Evolutionary conservation across 2,329 filamentous ascomycete genomes (phyloP).

Genomic region (Whalleya microplaca): DNA sequence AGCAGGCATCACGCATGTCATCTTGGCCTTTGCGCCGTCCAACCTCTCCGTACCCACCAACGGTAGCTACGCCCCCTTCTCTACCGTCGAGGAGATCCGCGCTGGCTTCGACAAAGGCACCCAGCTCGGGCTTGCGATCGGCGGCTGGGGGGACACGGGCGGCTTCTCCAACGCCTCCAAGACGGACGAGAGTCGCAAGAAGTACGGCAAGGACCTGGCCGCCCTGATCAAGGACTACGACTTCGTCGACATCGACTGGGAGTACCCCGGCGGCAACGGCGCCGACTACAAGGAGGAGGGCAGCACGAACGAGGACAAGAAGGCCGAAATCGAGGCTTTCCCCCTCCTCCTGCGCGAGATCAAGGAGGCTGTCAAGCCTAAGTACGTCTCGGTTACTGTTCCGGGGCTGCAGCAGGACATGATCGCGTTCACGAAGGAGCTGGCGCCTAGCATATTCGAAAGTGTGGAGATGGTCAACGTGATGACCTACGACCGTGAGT

Average conservation of each 20-base stretch:
- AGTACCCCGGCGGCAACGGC: constrained; percentile 67
- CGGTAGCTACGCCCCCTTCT: constrained; percentile 49
- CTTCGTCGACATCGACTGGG: constrained; percentile 73
- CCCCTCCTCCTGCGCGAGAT: constrained; percentile 63
- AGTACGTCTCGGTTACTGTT: constrained; percentile 67
- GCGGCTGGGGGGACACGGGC: constrained; percentile 71
- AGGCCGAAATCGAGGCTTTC: constrained; percentile 65
- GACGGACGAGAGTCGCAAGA: constrained; percentile 51
- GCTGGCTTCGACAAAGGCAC: constrained; percentile 53
- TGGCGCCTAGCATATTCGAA: constrained; percentile 58
- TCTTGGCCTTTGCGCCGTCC: constrained; percentile 26
- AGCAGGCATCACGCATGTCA: constrained; percentile 24
- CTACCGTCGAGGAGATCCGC: constrained; percentile 52
- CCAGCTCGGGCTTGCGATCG: constrained; percentile 72
- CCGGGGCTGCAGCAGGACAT: constrained; percentile 66
- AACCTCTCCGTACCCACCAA: constrained; percentile 20
- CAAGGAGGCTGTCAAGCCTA: constrained; percentile 58
- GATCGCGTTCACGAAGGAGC: constrained; percentile 63
- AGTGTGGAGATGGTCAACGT: constrained; percentile 70
- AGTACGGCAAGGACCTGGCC: constrained; percentile 66
- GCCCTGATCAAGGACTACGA: constrained; percentile 67
- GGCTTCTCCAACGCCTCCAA: constrained; percentile 63
- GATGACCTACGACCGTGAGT: constrained; percentile 72
- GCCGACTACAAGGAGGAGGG: constrained; percentile 63
- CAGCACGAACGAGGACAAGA: constrained; percentile 60